phyloP scores from a whole-genome alignment of 1,284 basidiomycete genomes.

The Boletus mariae region DNA sequence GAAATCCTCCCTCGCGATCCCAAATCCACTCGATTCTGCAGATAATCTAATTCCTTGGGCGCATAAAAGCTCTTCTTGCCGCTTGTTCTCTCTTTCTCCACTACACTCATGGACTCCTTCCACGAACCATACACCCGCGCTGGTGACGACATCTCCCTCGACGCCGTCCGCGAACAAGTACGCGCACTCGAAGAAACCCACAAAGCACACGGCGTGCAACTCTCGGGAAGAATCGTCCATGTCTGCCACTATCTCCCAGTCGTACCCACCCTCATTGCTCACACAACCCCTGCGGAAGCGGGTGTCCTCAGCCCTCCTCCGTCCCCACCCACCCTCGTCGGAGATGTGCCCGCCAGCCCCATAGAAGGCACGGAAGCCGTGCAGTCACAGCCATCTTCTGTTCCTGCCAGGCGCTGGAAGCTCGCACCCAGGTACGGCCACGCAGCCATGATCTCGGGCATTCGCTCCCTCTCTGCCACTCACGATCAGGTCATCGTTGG shows the following conservation, averaged over 20 bases:
- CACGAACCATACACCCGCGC: constrained; percentile 40
- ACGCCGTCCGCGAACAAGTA: constrained; percentile 59
- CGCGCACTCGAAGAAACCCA: constrained; percentile 66
- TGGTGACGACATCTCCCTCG: constrained; percentile 40
- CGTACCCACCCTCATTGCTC: constrained; percentile 50
- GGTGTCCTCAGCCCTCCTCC: constrained; percentile 66
- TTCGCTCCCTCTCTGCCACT: constrained; percentile 76
- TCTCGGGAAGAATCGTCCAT: constrained; percentile 85
- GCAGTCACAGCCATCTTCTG: constrained; percentile 13
- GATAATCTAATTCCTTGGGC: constrained; percentile 26
- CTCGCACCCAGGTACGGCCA: constrained; percentile 85
- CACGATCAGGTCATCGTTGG: constrained; percentile 92
- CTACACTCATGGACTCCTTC: constrained; percentile 44
- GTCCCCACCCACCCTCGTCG: constrained; percentile 53
- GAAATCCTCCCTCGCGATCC: constrained; percentile 21
- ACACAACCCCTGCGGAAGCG: constrained; percentile 42
- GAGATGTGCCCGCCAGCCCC: constrained; percentile 41
- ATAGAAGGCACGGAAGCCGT: constrained; percentile 12
- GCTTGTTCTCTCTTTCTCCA: background rate
- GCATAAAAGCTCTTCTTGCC: constrained; percentile 18
- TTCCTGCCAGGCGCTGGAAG: constrained; percentile 54
- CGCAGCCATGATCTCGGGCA: constrained; percentile 93
- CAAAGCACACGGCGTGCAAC: constrained; percentile 59
- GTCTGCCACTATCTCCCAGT: constrained; percentile 83
- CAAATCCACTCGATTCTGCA: constrained; percentile 26